phyloP scores from a whole-genome alignment of 768 basidiomycete species.

The Kondoa malvinella region DNA sequence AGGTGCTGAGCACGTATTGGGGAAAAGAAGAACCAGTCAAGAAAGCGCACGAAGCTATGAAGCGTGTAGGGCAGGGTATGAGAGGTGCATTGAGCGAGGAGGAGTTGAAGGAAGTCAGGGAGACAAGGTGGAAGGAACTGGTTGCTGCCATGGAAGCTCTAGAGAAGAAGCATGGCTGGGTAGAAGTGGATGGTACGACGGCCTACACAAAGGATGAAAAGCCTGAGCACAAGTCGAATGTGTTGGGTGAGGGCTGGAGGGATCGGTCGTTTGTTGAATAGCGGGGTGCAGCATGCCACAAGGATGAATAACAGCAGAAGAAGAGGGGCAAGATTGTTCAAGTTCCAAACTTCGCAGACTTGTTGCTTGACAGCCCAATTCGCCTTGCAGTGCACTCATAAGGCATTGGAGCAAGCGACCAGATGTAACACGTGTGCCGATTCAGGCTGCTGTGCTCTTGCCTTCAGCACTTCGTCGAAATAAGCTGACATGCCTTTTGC shows the following conservation, averaged over 20 bases:
- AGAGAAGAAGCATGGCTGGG: slow-evolving; percentile 23
- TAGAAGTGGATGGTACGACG: slow-evolving; percentile 18
- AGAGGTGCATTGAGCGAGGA: slow-evolving; percentile 5
- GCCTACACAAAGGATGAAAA: slow-evolving; percentile 24
- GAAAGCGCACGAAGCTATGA: slow-evolving; percentile 15
- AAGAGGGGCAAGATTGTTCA: too few species aligned
- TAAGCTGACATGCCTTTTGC: too few species aligned
- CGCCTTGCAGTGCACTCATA: too few species aligned
- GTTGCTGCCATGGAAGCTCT: slow-evolving; percentile 19
- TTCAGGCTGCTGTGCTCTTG: too few species aligned
- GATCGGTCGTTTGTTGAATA: too few species aligned
- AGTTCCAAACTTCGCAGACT: too few species aligned
- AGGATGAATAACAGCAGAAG: too few species aligned
- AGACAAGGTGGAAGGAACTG: slow-evolving; percentile 24
- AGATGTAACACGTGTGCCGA: too few species aligned
- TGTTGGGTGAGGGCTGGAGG: slow-evolving; percentile 6
- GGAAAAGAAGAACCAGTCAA: slow-evolving; percentile 8
- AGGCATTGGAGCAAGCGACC: too few species aligned
- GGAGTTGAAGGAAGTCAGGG: slow-evolving; percentile 9
- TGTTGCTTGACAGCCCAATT: too few species aligned
- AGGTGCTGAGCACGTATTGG: slow-evolving; percentile 18
- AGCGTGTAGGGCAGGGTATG: neutral
- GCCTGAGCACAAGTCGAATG: slow-evolving; percentile 21
- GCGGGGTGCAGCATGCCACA: too few species aligned
- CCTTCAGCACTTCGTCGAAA: too few species aligned